Evolutionary conservation across 768 basidiomycete species (phyloP), one percentile per base, ranked within the genome.

Genomic region (Agaricus subrufescens): DNA sequence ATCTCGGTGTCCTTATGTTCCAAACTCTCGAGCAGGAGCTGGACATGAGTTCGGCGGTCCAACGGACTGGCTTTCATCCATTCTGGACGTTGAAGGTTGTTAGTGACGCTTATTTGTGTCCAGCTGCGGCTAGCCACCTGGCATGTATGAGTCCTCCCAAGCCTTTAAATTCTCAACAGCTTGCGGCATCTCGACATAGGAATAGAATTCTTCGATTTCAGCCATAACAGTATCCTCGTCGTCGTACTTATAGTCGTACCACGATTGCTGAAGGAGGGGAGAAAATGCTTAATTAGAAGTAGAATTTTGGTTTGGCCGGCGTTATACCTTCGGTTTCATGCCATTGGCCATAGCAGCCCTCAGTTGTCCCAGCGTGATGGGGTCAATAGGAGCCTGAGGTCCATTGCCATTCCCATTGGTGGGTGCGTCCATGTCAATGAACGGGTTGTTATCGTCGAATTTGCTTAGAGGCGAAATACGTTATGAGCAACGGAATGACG

Each of bases 201-300:
- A 92, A 71, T 96, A 98, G 73, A 98, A 98, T 71, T 99, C 97
- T 57, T 98, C 91, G 39, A 99, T 86, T 69, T 99, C 97, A 64
- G 90, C 89, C 81, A 96, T 87, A 19, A 98, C 85, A 4, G 91
- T 94, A 70, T 97, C 93, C 66, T 96, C 94, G 69, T 98, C 95
- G 62, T 96, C 91, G 68, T 98, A 98, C 58, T 89, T 84, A 72
- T 89, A 97, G 75, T 94, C 92, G 70, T 90, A 97, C 63, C 81
- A 83, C 8, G 84, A 85, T 84, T 90, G 89, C 91, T 93, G 72
- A 63, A 43, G 14, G 52, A 34, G 11, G 45, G n/a, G 31, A 19
- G 19, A 25, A 19, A 19, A 58, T 53, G 19, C 31, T 19, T 27
- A 48, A 50, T 23, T 54, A 38, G 46, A 26, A 50, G 23, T 11